Evolutionary conservation across 768 basidiomycete genomes (phyloP), one percentile per base, ranked within the genome.

Genomic region (Leccinum variicolor): DNA sequence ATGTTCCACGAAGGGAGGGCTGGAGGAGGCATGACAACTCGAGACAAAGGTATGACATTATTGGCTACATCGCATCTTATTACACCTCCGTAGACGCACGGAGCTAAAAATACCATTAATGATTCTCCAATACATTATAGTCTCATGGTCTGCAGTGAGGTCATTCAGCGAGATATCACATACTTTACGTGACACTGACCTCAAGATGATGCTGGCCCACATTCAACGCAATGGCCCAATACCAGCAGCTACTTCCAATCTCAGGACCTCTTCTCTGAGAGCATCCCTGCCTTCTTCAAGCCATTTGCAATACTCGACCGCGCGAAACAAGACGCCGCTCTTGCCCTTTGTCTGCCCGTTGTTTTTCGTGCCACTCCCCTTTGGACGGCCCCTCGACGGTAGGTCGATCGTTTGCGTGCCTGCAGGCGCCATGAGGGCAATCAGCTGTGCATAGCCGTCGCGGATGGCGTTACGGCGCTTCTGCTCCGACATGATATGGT

Each of bases 401-500:
- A 89, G 83, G 39, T 83, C 85, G 39, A 89, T 83, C 0, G 81
- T 79, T 51, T 87, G 83, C 2, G 84, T 78, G 5, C 89, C 90
- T 5, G 84, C 86, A n/a, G 91, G 89, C 0, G 90, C 85, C 54
- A 95, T 85, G 23, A 96, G 76, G 0, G 86, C 75, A 31, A 92
- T 93, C 43, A 96, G 75, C 68, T 93, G 90, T 1, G 90, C 85
- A 73, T 94, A 96, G 41, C 92, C 92, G 60, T 91, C 87, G 43
- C 91, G 86, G 63, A 96, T 96, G 52, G 90, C 90, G 66, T 95
- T 95, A 10, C 94, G 85, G 8, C 94, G 89, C 66, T 92, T 92
- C 74, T 96, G 93, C 70, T 96, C 94, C 7, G 91, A 93, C 83
- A 92, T 86, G 78, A 96, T 94, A 76, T 96, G 92, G 69, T 94